A percentile compares a stretch with the other conserved stretches of the same genome.
These are phyloP conservation scores for Ormosia semicastrata DNA, from an alignment of 306 rosid genomes.

Conservation along the genomic window DNA sequence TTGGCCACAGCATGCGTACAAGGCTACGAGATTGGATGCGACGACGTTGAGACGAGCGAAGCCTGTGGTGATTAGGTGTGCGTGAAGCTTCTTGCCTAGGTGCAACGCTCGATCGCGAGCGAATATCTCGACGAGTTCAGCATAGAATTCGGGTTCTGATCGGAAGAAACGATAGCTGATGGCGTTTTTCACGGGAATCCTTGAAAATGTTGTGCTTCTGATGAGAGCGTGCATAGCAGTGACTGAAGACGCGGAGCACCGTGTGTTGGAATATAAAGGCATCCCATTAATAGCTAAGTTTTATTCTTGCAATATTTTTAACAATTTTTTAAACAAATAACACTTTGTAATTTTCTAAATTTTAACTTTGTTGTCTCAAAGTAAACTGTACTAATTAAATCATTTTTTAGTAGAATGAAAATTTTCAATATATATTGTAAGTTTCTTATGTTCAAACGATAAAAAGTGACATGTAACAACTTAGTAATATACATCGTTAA, in stretches of 20 bases:
- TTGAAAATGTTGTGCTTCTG: slow-evolving; percentile 1
- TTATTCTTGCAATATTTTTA: not conserved
- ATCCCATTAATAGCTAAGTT: not conserved
- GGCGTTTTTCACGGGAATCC: slow-evolving; percentile 8
- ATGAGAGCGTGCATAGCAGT: slow-evolving; percentile 10
- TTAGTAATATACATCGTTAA: not conserved
- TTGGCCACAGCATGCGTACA: slow-evolving; percentile 57
- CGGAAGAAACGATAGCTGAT: slow-evolving; percentile 34
- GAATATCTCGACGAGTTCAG: slow-evolving; percentile 39
- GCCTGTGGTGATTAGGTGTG: slow-evolving; percentile 64
- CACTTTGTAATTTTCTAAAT: not conserved
- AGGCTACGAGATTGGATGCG: slow-evolving; percentile 60
- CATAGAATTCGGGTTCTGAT: slow-evolving; percentile 40
- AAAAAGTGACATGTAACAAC: not conserved
- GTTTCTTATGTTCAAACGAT: not conserved
- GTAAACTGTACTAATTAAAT: not conserved
- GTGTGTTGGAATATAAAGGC: too few relatives aligned
- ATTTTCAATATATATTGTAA: not conserved
- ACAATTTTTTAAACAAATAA: not conserved
- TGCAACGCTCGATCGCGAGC: slow-evolving; percentile 48
- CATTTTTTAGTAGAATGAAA: not conserved
- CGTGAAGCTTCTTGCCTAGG: slow-evolving; percentile 66
- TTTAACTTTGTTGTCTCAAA: not conserved
- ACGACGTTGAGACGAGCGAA: slow-evolving; percentile 42
- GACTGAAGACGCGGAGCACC: not conserved